These are phyloP conservation scores for Aspergillus ostianus DNA, from an alignment of 495 filamentous ascomycete genomes.

Conservation along the genomic window DNA sequence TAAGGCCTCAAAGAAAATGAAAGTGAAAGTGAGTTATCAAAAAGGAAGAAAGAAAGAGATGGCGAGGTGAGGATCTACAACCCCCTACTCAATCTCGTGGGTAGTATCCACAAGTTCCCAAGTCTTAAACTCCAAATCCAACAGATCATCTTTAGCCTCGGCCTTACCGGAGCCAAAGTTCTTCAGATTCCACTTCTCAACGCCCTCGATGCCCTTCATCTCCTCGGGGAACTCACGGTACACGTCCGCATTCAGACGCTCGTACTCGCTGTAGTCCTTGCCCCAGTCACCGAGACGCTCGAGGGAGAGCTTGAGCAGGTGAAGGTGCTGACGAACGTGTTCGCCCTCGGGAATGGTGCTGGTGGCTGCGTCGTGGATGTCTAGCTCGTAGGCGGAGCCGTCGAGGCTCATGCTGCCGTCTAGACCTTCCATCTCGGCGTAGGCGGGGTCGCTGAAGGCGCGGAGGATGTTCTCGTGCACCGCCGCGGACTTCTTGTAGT, in stretches of 20 bases:
- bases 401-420: constrained; percentile 19
- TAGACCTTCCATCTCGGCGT: constrained; percentile 27
- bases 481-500: constrained; percentile 38
- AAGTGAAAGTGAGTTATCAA: background rate
- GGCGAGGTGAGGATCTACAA: background rate
- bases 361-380: background rate
- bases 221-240: constrained; percentile 25
- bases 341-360: constrained; percentile 19
- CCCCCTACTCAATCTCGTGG: background rate
- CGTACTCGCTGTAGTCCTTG: constrained; percentile 38
- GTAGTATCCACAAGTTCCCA: background rate
- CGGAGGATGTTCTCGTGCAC: constrained; percentile 41
- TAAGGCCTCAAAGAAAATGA: background rate
- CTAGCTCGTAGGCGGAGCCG: constrained; percentile 14
- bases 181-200: constrained; percentile 44
- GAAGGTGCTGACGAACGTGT: constrained; percentile 33
- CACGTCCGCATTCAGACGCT: constrained; percentile 21
- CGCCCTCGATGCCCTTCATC: constrained; percentile 31
- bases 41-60: background rate
- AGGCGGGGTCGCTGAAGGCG: constrained; percentile 30
- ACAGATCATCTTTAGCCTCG: constrained; percentile 24
- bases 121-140: constrained; percentile 10
- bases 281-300: constrained; percentile 42
- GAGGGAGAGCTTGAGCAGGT: constrained; percentile 38
- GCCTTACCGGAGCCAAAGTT: constrained; percentile 33